These are phyloP conservation scores for Gigaspora rosea DNA, from an alignment of 192 early-diverging fungal species.

Conservation along the genomic window DNA sequence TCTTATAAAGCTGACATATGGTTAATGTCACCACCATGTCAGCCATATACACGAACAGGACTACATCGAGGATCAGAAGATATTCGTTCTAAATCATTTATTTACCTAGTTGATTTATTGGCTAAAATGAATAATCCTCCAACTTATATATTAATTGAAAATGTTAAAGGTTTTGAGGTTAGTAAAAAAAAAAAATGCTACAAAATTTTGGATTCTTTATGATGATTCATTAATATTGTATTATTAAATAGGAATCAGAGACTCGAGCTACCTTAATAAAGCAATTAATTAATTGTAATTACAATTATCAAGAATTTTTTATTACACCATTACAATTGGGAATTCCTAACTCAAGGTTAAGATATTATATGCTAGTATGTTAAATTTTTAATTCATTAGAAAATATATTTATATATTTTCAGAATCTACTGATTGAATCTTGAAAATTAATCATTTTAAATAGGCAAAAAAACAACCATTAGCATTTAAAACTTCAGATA, in stretches of 20 bases:
- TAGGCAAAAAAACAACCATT: constrained; percentile 17
- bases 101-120: constrained; percentile 70
- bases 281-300: constrained; percentile 53
- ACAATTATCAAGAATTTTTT: constrained; percentile 71
- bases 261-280: constrained; percentile 56
- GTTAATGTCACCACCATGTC: constrained; percentile 84
- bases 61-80: constrained; percentile 72
- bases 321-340: constrained; percentile 74
- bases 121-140: constrained; percentile 58
- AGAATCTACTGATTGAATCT: neutral
- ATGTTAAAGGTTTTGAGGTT: constrained; percentile 81
- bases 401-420: neutral
- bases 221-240: neutral
- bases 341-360: constrained; percentile 76
- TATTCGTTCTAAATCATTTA: constrained; percentile 70
- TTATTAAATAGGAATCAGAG: constrained; percentile 46
- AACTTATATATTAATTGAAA: constrained; percentile 71
- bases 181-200: no score
- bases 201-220: no score
- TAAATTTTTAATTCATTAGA: neutral
- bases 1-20: constrained; percentile 68
- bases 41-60: constrained; percentile 78
- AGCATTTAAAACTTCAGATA: neutral
- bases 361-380: constrained; percentile 71
- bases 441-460: neutral